Percentiles rank a stretch among this genome's conserved stretches.
Evolutionary conservation across 208 protist species (phyloP).

Genomic region (Crithidia fasciculata): DNA sequence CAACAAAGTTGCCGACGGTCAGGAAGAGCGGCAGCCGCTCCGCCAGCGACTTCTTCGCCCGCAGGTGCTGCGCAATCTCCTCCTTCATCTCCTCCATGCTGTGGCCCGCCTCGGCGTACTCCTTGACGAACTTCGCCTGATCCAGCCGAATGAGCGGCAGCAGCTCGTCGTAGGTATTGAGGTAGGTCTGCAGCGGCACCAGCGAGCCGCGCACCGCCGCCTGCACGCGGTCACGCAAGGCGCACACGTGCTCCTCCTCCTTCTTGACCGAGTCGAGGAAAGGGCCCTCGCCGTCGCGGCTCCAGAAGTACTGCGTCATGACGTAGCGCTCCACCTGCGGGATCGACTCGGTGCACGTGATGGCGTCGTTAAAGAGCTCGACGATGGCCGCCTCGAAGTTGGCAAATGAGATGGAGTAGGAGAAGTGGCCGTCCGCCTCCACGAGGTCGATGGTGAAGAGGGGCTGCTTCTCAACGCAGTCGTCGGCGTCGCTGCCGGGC

Average conservation of each 20-base stretch:
- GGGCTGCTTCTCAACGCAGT: conserved; percentile 94
- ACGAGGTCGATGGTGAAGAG: conserved; percentile 92
- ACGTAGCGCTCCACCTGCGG: conserved; percentile 94
- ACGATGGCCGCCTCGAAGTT: conserved; percentile 90
- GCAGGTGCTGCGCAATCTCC: conserved; percentile 90
- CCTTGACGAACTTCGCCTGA: conserved; percentile 84
- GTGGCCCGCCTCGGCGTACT: conserved; percentile 86
- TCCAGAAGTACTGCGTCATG: conserved; percentile 95
- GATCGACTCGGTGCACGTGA: conserved; percentile 88
- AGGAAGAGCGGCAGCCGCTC: conserved; percentile 91
- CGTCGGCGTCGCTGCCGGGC: conserved; percentile 92
- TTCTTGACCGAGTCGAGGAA: conserved; percentile 90
- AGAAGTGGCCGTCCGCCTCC: conserved; percentile 81
- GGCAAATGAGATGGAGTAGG: conserved; percentile 87
- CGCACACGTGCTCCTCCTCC: conserved; percentile 84
- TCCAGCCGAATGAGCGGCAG: conserved; percentile 89
- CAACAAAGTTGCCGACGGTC: conserved; percentile 95
- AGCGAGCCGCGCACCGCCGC: conserved; percentile 66
- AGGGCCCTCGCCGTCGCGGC: conserved; percentile 88
- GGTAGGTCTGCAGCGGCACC: conserved; percentile 87
- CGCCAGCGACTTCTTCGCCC: conserved; percentile 88
- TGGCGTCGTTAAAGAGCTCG: conserved; percentile 88
- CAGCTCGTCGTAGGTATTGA: conserved; percentile 91
- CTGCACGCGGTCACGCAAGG: conserved; percentile 76
- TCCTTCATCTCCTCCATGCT: conserved; percentile 91